Percentiles rank a stretch among this genome's conserved stretches.
Evolutionary conservation across 2,329 filamentous ascomycete genomes (phyloP).

Genomic region (Pseudogymnoascus sp.): DNA sequence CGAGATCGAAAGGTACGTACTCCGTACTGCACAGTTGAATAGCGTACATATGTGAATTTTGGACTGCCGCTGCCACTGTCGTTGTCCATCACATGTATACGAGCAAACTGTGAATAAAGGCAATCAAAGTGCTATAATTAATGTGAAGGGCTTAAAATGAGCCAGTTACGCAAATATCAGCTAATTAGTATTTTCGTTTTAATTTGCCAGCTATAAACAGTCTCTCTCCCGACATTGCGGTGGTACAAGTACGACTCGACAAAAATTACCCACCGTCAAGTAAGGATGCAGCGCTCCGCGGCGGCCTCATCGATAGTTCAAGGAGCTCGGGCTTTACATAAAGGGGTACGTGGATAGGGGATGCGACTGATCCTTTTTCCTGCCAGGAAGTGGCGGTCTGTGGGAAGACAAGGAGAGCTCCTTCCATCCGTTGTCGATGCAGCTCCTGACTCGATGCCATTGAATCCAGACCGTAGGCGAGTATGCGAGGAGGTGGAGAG

Average conservation of each 20-base stretch:
- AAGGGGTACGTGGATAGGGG: neutral
- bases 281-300: neutral
- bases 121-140: neutral
- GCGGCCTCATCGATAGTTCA: neutral
- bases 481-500: conserved; percentile 2
- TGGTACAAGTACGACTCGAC: neutral
- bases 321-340: neutral
- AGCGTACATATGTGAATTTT: neutral
- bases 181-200: neutral
- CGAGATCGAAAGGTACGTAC: neutral
- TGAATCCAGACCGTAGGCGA: neutral
- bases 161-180: neutral
- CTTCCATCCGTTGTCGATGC: neutral
- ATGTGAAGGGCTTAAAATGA: neutral
- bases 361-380: neutral
- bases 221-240: neutral
- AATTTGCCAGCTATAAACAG: neutral
- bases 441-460: neutral
- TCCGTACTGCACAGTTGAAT: too few relatives aligned
- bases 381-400: neutral
- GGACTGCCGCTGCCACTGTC: neutral
- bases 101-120: neutral
- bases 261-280: neutral
- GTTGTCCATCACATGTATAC: neutral
- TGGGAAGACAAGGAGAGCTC: neutral